Evolutionary conservation across 352 stramenopile species (phyloP).

Genomic region (Globisporangium recalcitrans): DNA sequence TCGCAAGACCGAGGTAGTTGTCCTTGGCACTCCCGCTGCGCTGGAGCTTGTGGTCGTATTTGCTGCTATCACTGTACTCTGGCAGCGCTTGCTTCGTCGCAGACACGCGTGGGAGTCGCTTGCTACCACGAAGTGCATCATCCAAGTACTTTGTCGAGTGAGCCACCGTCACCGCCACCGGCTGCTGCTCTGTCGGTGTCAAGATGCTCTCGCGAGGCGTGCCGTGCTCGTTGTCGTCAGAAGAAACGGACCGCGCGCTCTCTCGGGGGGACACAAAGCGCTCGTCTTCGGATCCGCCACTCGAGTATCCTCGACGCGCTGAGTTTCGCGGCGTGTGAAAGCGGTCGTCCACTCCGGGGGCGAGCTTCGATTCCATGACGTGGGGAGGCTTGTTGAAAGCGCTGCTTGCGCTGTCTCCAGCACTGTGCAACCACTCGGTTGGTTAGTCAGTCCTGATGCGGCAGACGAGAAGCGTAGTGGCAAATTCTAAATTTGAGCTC

Average conservation of each 20-base stretch:
- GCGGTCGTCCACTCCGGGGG: constrained; percentile 30
- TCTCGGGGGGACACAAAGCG: constrained; percentile 53
- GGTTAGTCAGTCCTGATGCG: not conserved
- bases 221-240: constrained; percentile 53
- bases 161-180: not conserved
- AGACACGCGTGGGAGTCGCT: constrained; percentile 7
- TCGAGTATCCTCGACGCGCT: constrained; percentile 49
- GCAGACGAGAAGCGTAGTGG: not conserved
- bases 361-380: constrained; percentile 41
- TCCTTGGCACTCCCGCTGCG: constrained; percentile 3
- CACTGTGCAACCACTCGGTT: not conserved
- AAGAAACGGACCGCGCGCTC: constrained; percentile 55
- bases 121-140: constrained; percentile 10
- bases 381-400: not conserved
- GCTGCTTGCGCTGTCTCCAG: not conserved
- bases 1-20: constrained; percentile 31
- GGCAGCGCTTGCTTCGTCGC: constrained; percentile 23
- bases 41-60: constrained; percentile 13
- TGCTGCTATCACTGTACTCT: constrained; percentile 2
- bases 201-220: constrained; percentile 42
- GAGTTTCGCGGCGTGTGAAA: constrained; percentile 68
- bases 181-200: constrained; percentile 10
- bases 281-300: constrained; percentile 48
- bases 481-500: not conserved
- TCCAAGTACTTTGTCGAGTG: constrained; percentile 12